Evolutionary conservation across 2,329 filamentous ascomycete genomes (phyloP).

Genomic region (Colletotrichum cordylinicola): DNA sequence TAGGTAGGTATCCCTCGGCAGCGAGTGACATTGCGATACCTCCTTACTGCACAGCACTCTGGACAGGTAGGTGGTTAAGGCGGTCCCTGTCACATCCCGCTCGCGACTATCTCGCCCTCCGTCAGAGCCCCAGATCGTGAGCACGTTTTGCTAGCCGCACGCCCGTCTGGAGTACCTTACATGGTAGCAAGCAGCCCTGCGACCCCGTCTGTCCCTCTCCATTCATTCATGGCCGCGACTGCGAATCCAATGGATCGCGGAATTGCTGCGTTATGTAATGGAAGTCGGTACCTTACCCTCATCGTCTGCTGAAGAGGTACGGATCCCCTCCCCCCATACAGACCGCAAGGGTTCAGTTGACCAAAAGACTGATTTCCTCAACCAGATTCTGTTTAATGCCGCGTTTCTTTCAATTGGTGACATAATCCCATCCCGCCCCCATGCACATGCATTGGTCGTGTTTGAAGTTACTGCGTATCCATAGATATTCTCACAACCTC

Average conservation of each 20-base stretch:
- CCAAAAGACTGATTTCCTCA: neutral
- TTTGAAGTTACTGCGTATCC: neutral
- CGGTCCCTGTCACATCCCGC: constrained; percentile 4
- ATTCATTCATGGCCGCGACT: neutral
- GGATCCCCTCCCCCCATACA: neutral
- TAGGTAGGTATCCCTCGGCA: neutral
- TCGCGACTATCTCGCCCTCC: constrained; percentile 14
- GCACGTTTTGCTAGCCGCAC: constrained; percentile 19
- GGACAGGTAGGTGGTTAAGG: neutral
- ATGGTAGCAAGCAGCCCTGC: neutral
- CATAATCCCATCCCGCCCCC: constrained; percentile 5
- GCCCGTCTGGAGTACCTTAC: neutral
- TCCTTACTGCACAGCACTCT: neutral
- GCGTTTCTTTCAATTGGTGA: neutral
- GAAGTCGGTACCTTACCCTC: neutral
- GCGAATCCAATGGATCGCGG: neutral
- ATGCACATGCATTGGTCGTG: neutral
- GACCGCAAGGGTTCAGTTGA: neutral
- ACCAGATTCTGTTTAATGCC: constrained; percentile 11
- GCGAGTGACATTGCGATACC: neutral
- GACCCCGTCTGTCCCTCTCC: neutral
- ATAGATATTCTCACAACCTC: neutral
- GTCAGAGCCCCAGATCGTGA: constrained; percentile 13
- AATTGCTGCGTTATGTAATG: neutral
- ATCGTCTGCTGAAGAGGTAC: neutral